These are phyloP conservation scores for Penicillium steckii DNA, from an alignment of 495 filamentous ascomycete species.

Conservation along the genomic window DNA sequence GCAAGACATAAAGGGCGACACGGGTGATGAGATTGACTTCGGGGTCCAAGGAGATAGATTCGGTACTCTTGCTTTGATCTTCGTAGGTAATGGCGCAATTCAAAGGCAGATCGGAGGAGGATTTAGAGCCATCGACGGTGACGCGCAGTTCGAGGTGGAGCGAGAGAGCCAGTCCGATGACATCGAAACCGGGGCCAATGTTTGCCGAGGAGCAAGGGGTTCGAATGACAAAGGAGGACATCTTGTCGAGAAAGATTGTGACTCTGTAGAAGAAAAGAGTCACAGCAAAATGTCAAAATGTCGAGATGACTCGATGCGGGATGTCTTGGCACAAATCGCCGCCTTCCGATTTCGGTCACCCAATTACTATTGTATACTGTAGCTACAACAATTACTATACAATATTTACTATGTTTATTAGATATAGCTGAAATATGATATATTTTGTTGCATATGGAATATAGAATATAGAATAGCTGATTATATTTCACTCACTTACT, in stretches of 20 bases:
- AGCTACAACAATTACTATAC: too few relatives aligned
- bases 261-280: not conserved
- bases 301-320: slow-evolving; percentile 27
- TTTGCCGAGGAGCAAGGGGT: slow-evolving; percentile 91
- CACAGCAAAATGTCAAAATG: not conserved
- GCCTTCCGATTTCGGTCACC: not conserved
- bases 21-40: slow-evolving; percentile 88
- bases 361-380: too few relatives aligned
- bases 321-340: not conserved
- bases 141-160: slow-evolving; percentile 85
- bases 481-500: too few relatives aligned
- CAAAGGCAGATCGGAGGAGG: slow-evolving; percentile 57
- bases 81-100: slow-evolving; percentile 92
- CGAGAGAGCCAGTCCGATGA: slow-evolving; percentile 89
- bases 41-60: slow-evolving; percentile 72
- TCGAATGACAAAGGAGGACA: slow-evolving; percentile 58
- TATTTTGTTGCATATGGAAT: too few relatives aligned
- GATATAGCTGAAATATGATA: too few relatives aligned
- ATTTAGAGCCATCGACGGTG: slow-evolving; percentile 56
- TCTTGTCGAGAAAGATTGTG: too few relatives aligned
- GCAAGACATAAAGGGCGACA: slow-evolving; percentile 86
- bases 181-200: slow-evolving; percentile 95
- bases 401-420: too few relatives aligned
- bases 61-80: slow-evolving; percentile 69
- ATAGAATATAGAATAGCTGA: too few relatives aligned